Percentiles rank a stretch among this genome's conserved stretches.
phyloP scores from a whole-genome alignment of 306 rosid species.

The Cyamopsis tetragonoloba region DNA sequence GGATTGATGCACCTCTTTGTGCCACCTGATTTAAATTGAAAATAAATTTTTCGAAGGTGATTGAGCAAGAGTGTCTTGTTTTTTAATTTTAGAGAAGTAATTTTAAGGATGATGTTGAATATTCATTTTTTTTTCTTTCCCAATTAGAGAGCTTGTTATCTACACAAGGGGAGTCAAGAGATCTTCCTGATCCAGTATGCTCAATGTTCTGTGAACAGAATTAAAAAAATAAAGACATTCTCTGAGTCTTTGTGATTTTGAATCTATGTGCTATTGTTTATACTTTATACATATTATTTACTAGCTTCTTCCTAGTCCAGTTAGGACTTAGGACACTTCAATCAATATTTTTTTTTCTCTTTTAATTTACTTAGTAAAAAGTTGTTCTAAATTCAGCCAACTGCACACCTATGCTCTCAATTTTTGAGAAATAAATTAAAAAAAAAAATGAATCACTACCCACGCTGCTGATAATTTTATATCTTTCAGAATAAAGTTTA shows the following conservation, averaged over 20 bases:
- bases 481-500: neutral
- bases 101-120: neutral
- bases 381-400: neutral
- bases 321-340: neutral
- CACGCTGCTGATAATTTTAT: neutral
- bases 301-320: neutral
- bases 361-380: neutral
- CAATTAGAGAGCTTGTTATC: neutral
- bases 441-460: neutral
- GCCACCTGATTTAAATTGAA: neutral
- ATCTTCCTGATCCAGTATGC: neutral
- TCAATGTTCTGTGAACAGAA: neutral
- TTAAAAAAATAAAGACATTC: neutral
- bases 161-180: neutral
- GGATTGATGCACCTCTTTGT: neutral
- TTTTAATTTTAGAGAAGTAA: neutral
- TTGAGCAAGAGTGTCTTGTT: neutral
- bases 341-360: neutral
- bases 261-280: neutral
- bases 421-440: neutral
- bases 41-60: neutral
- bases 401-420: neutral
- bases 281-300: neutral
- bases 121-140: neutral
- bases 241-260: neutral